A percentile compares a stretch with the other conserved stretches of the same genome.
Evolutionary conservation across 345 rosid species (phyloP).

Genomic region (Reutealis trisperma): DNA sequence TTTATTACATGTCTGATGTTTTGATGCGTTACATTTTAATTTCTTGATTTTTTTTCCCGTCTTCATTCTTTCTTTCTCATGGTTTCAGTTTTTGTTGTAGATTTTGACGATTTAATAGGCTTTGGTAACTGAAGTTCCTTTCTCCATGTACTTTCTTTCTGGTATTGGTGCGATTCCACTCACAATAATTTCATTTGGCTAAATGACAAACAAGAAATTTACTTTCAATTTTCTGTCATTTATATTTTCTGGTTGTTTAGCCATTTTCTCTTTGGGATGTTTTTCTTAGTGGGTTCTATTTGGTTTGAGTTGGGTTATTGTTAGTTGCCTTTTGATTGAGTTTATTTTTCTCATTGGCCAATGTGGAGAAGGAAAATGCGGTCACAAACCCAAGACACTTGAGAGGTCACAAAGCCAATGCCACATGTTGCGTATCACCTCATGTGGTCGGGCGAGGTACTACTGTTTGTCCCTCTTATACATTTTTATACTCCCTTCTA

Average conservation of each 20-base stretch:
- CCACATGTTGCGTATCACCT: slow-evolving; percentile 80
- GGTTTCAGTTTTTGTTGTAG: too few relatives aligned
- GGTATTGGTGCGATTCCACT: background rate
- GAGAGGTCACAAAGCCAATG: slow-evolving; percentile 71
- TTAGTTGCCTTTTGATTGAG: background rate
- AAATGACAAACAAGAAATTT: background rate
- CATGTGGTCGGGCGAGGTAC: slow-evolving; percentile 78
- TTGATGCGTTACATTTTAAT: too few relatives aligned
- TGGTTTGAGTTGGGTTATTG: background rate
- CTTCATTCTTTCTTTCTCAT: too few relatives aligned
- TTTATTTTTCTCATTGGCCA: background rate
- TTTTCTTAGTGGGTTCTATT: background rate
- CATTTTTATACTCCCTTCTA: background rate
- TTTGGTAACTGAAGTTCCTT: too few relatives aligned
- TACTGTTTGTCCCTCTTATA: background rate
- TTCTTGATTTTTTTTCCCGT: too few relatives aligned
- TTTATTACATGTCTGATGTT: too few relatives aligned
- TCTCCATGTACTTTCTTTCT: too few relatives aligned
- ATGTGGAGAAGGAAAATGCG: too few relatives aligned
- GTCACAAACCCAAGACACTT: slow-evolving; percentile 74
- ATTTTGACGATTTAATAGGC: too few relatives aligned
- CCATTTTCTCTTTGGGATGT: background rate
- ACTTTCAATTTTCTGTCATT: too few relatives aligned
- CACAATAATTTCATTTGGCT: background rate
- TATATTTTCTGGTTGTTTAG: background rate